phyloP scores from a whole-genome alignment of 225 moss, liverwort and hornwort species.

The Physcomitrellopsis africana region DNA sequence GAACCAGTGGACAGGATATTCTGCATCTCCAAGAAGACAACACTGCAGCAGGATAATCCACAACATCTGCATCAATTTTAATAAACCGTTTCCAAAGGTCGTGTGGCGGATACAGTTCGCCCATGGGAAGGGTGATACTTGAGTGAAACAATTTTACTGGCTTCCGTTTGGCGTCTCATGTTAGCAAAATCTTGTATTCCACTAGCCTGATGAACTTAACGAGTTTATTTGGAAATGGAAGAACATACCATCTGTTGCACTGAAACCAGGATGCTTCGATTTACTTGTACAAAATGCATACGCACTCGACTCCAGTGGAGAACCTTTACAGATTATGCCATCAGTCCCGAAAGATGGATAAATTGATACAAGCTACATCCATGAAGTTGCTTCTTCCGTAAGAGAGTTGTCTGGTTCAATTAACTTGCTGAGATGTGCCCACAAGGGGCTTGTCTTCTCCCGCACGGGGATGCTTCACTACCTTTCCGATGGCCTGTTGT shows the following conservation, averaged over 20 bases:
- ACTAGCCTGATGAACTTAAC: conserved; percentile 1
- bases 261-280: conserved; percentile 13
- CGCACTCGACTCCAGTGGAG: background rate
- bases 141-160: background rate
- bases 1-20: background rate
- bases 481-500: conserved; percentile 36
- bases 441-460: background rate
- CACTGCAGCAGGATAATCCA: background rate
- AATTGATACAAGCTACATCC: background rate
- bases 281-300: conserved; percentile 8
- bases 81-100: background rate
- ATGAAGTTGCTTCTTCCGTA: background rate
- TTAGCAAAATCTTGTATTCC: conserved; percentile 17
- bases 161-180: background rate
- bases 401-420: background rate
- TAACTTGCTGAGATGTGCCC: conserved; percentile 13
- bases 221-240: background rate
- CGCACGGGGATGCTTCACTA: background rate
- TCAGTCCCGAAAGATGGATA: conserved; percentile 10
- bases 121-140: conserved; percentile 16
- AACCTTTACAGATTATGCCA: conserved; percentile 4
- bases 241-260: conserved; percentile 17
- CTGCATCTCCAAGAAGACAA: background rate
- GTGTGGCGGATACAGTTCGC: background rate
- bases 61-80: background rate